Base-by-base conservation (phyloP, 2,329 filamentous ascomycete genomes). In the Tolypocladium guangdongense region DNA sequence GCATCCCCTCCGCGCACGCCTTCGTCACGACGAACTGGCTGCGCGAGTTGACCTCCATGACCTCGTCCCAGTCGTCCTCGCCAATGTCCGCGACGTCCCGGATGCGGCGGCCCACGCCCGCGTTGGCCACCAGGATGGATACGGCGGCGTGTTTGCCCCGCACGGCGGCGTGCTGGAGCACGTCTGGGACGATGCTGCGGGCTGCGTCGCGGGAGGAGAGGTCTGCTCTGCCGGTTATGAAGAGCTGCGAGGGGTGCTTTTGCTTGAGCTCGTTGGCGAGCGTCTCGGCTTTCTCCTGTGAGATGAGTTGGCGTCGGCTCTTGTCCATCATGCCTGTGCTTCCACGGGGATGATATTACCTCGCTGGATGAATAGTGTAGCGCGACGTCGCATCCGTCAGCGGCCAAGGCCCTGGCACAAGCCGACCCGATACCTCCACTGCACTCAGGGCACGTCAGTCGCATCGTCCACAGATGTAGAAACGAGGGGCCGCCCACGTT, bases 371-470 rank as follows among this genome's bases (percentile, higher is more conserved):
- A 63, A 52, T 64, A 70, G 53, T 70, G 68, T 27, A 70, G 53
- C 24, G 59, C 64, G 24, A 70, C 58, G 56, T 70, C 66, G 36
- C 68, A 70, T 0, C 68, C 68, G 39, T 70, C 62, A 6, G 65
- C 63, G 20, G 68, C 68, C 49, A 70, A 56, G 4, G 60, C 61
- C 51, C 57, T 62, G 14, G 66, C 68, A 50, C 61, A 63, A 0
- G 62, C 62, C 7, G 66, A 66, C 10, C 68, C 68, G 22, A 70
- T 70, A 3, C 68, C 68, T 49, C 67, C 68, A 38, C 67, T 70
- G 51, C 45, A 27, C 27, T 27, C 32, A n/a, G 41, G 38, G 12
- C 16, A 32, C 14, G 43, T 47, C 27, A 47, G 43, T 47, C 43
- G 6, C 35, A 37, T 22, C 46, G 27, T n/a, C 16, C 11, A 1